Evolutionary conservation across 164 flowering plant genomes (phyloP), one percentile per base, ranked within the genome.

Genomic region (Stephania japonica): DNA sequence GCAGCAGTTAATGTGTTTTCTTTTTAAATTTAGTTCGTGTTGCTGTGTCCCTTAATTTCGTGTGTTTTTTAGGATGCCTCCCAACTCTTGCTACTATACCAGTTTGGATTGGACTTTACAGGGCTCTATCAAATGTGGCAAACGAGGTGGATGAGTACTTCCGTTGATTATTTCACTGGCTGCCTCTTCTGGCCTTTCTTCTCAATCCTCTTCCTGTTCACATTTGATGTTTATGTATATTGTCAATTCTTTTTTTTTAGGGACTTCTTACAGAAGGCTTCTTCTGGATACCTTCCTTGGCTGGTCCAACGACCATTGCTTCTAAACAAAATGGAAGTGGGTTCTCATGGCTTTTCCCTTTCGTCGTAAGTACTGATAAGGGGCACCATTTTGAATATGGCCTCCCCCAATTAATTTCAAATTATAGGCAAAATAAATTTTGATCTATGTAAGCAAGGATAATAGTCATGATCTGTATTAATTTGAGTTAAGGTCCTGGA

Each of bases 221-320:
- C 19, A 62, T 23, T 50, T 67, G 38, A 32, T 32, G 38, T 32
- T 32, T 32, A 32, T 32, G 38, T 24, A 63, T 50, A 8, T 69
- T 6, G 32, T 56, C 23, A 65, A 65, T 53, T 64, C 7, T 26
- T 69, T 68, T 25, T 83, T 25, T 78, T 13, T 80, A 95, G 99
- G 99, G 99, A 42, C 95, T 95, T 65, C 91, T 95, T 65, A 85
- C 96, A 16, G 99, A 91, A 84, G 98, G 98, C 73, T 95, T 95
- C 84, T 95, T 95, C 78, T 95, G 99, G 99, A 95, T 95, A 79
- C 99, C 99, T 53, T 91, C 99, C 53, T 84, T 95, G n/a, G 85
- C 97, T 78, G 99, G 97, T 81, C 99, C 99, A 68, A 95, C 99
- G 16, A 90, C 99, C 32, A 75, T 95, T 82, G 97, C 95, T 76